Percentiles rank a stretch among this genome's conserved stretches.
Conservation (phyloP, 768 basidiomycete species). For the Leccinellum albellum region DNA sequence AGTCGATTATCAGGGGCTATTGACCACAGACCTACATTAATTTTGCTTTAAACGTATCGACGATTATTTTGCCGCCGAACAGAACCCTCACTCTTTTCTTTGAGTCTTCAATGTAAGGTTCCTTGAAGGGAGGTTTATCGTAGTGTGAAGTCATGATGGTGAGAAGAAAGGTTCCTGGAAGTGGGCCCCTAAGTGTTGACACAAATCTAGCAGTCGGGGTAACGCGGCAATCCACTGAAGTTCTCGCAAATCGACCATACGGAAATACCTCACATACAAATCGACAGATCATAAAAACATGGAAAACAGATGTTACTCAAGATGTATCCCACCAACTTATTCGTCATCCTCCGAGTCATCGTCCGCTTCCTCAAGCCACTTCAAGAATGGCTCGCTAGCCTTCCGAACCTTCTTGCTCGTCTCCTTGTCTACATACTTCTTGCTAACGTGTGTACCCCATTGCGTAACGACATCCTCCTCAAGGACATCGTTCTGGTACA, state of each 20-base stretch:
- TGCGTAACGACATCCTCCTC: conserved; percentile 87
- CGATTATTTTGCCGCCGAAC: conserved; percentile 46
- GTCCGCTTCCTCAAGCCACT: conserved; percentile 92
- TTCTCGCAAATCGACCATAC: not conserved
- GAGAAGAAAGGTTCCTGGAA: not conserved
- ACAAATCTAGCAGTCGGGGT: not conserved
- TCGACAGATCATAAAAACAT: conserved; percentile 14
- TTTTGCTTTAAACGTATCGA: conserved; percentile 55
- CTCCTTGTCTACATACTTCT: conserved; percentile 95
- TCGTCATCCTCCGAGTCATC: conserved; percentile 48
- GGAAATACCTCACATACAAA: not conserved
- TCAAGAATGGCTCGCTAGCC: conserved; percentile 92
- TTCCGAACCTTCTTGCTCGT: conserved; percentile 94
- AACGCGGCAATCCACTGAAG: too few species aligned
- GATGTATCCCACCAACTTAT: conserved; percentile 6
- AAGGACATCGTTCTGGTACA: conserved; percentile 89
- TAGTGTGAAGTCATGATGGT: conserved; percentile 14
- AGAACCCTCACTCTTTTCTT: conserved; percentile 52
- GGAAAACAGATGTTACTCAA: not conserved
- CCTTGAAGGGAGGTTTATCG: conserved; percentile 33
- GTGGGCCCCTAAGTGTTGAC: not conserved
- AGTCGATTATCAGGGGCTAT: not conserved
- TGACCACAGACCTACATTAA: conserved; percentile 45
- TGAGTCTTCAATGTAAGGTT: conserved; percentile 46
- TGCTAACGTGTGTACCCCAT: conserved; percentile 96